phyloP scores from a whole-genome alignment of 805 yeast genomes.

The Wickerhamiella azyma region DNA sequence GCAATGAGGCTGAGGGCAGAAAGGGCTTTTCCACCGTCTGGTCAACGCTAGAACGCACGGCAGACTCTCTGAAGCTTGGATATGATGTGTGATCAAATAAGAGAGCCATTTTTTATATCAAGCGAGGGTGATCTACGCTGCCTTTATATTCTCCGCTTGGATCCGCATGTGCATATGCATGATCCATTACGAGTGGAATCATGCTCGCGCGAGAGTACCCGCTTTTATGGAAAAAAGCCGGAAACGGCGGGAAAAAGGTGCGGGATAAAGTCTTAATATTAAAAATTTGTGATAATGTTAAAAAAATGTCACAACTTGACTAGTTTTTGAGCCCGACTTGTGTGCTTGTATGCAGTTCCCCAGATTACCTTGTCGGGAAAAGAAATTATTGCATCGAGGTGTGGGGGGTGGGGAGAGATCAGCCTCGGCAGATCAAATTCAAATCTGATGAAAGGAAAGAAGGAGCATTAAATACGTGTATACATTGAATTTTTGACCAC shows the following conservation, averaged over 20 bases:
- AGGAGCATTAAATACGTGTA: too few species aligned
- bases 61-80: conserved; percentile 9
- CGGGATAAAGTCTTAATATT: neutral
- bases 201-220: neutral
- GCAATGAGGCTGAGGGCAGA: conserved; percentile 15
- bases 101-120: neutral
- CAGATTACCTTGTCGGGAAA: conserved; percentile 1
- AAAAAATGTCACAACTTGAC: neutral
- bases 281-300: neutral
- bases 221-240: neutral
- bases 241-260: neutral
- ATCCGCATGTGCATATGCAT: conserved; percentile 7
- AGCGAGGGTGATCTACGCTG: neutral
- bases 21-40: neutral
- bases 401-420: neutral
- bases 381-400: conserved; percentile 5
- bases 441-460: too few species aligned
- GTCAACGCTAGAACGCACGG: conserved; percentile 4
- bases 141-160: neutral
- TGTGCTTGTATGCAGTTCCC: neutral
- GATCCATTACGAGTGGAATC: neutral
- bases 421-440: too few species aligned
- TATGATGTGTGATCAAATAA: conserved; percentile 1
- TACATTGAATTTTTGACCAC: too few species aligned
- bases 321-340: neutral